Base-by-base conservation (phyloP, 2,329 filamentous ascomycete genomes). In the Colletotrichum tropicale region DNA sequence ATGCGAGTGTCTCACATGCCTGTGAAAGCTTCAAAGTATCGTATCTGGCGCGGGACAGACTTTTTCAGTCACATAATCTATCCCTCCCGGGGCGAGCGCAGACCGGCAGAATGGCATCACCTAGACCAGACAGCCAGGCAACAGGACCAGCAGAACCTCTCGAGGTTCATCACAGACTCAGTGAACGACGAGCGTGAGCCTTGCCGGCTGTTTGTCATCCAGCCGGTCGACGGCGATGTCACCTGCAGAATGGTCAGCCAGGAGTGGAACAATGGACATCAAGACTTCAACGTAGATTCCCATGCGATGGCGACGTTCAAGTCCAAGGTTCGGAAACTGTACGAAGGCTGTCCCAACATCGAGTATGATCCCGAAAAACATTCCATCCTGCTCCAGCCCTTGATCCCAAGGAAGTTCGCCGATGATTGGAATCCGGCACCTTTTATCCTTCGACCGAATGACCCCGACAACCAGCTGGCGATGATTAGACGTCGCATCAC, bases 401-500 rank as follows among this genome's bases (percentile, higher is more conserved):
- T 34, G 36, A 26, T 65, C 8, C 18, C 43, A 12, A 10, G 38
- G 10, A 55, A 61, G 2, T 8, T 12, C 15, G 6, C 18, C 6
- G 7, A n/a, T 3, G 13, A 30, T 18, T 71, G 70, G 58, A 65
- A 68, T 24, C 28, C 64, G 8, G 10, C 48, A 13, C 58, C 21
- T 4, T 77, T 74, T 48, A 66, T 76, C n/a, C 76, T 84, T 5
- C 71, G 74, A 8, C 16, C 43, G 4, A 70, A 81, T 6, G 82
- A 80, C 16, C 77, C 77, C 7, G 76, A 82, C n/a, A 32, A 74
- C 1, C 80, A 80, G 12, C 81, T 82, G 81, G 36, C 65, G 13
- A 77, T 77, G 73, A 81, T 83, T 21, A 74, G 76, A 16, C 78
- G 81, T 24, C 78, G 78, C 24, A 78, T 83, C 43, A 76, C 79